Evolutionary conservation across 2,329 filamentous ascomycete genomes (phyloP).

Genomic region (Apiospora arundinis): DNA sequence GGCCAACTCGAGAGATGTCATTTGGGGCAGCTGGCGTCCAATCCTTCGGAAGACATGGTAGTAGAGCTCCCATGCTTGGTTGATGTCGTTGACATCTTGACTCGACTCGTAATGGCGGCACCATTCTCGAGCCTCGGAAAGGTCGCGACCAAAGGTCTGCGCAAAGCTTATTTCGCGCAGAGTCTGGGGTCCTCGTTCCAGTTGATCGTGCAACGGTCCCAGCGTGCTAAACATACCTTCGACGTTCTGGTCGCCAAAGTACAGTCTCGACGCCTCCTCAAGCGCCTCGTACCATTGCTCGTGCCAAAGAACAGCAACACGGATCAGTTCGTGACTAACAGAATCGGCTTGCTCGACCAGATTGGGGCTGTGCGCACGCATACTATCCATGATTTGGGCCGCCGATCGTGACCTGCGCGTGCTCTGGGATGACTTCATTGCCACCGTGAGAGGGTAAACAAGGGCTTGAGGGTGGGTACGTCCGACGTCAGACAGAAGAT

Average conservation of each 20-base stretch:
- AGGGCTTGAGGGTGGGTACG: conserved; percentile 93
- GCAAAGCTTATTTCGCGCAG: conserved; percentile 96
- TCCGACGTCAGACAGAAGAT: conserved; percentile 89
- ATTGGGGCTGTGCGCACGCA: conserved; percentile 91
- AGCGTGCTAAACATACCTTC: conserved; percentile 96
- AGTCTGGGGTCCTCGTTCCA: conserved; percentile 91
- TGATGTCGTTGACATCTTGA: conserved; percentile 91
- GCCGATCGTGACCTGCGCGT: conserved; percentile 86
- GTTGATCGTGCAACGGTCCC: conserved; percentile 86
- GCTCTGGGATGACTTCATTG: conserved; percentile 91
- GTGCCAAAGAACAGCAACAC: conserved; percentile 97
- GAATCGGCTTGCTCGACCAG: conserved; percentile 95
- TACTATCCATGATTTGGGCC: conserved; percentile 94
- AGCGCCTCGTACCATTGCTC: conserved; percentile 98
- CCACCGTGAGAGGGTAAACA: conserved; percentile 95
- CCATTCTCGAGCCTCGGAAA: conserved; percentile 95
- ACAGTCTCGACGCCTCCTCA: conserved; percentile 93
- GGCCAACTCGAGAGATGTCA: conserved; percentile 90
- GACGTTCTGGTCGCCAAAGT: conserved; percentile 97
- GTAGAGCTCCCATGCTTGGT: conserved; percentile 98
- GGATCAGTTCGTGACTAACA: conserved; percentile 95
- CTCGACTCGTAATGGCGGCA: conserved; percentile 90
- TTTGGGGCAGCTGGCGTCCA: conserved; percentile 87
- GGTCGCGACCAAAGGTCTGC: conserved; percentile 93
- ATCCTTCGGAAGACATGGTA: conserved; percentile 98